Evolutionary conservation across 495 filamentous ascomycete genomes (phyloP), one percentile per base, ranked within the genome.

Genomic region (Cryomyces minteri): DNA sequence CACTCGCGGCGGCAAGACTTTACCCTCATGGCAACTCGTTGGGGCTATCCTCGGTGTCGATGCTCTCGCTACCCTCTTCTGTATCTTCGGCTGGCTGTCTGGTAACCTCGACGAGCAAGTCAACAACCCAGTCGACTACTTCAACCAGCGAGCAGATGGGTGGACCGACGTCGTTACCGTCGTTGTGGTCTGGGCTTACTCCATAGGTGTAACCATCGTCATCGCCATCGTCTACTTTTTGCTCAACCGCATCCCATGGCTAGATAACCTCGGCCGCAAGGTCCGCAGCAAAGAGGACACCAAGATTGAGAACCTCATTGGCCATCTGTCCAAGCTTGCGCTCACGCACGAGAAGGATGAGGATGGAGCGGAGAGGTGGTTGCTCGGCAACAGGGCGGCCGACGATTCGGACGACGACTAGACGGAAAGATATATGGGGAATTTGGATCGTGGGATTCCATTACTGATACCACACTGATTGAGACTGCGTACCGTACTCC

Each of bases 281-380:
- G 79, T 76, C 69, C 74, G 82, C 58, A 77, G 69, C 59, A 69
- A 68, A 52, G 72, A 73, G 52, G 80, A 87, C 61, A 81, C 79
- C 57, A 67, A 77, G 58, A 79, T 85, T 64, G 82, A 87, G 77
- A 84, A 87, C 67, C 77, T 83, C 63, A 70, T 87, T 57, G 71
- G 68, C 38, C 77, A 80, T 60, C 66, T 87, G 40, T 74, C 73
- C 68, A 84, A 84, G 69, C 69, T 85, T 41, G 77, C 81, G 44
- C 62, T 85, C 46, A 75, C 80, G 62, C 79, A 81, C 61, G 79
- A 82, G 65, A 65, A 69, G 46, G 60, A 62, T 33, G 61, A 61
- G 46, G 59, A 72, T 47, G 76, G 76, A 57, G 68, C 66, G 41
- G 63, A 66, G 52, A 67, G 76, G 43, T 84, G 71, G 65, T 67